A percentile compares a stretch with the other conserved stretches of the same genome.
Conservation (phyloP, 192 early-diverging fungal genomes). For the Entomortierella chlamydospora region DNA sequence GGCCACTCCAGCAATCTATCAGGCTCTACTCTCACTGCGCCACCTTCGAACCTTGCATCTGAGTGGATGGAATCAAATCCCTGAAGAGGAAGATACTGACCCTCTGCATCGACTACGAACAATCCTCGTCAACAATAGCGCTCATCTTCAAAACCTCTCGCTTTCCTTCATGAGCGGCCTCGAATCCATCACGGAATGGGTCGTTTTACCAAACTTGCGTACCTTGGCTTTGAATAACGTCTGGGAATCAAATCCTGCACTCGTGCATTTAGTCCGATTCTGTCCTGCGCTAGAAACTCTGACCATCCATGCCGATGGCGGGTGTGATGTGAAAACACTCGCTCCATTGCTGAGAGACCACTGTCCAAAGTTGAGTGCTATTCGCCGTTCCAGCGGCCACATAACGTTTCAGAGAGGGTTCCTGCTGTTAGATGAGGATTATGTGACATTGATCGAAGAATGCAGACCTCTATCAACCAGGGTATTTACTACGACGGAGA, state of each 20-base stretch:
- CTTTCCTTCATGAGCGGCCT: not conserved
- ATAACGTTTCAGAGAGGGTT: not conserved
- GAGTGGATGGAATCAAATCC: not conserved
- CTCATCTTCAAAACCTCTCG: not conserved
- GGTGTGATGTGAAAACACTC: not conserved
- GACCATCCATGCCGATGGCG: not conserved
- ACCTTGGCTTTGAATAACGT: not conserved
- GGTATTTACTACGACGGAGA: not conserved
- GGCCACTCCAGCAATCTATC: not conserved
- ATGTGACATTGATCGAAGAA: conserved; percentile 1
- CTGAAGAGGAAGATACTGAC: not conserved
- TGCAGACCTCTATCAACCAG: not conserved
- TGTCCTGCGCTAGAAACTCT: conserved; percentile 1
- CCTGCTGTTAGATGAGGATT: not conserved
- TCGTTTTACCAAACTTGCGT: not conserved
- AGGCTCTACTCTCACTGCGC: not conserved
- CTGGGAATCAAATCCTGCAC: not conserved
- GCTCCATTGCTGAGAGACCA: not conserved
- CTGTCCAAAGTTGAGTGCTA: conserved; percentile 1
- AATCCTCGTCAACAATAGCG: not conserved
- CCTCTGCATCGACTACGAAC: not conserved
- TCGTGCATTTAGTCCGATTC: not conserved
- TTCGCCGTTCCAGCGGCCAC: not conserved
- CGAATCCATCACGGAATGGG: not conserved
- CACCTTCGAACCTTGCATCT: not conserved